phyloP scores from a whole-genome alignment of 306 rosid genomes.

The Arachis stenosperma region DNA sequence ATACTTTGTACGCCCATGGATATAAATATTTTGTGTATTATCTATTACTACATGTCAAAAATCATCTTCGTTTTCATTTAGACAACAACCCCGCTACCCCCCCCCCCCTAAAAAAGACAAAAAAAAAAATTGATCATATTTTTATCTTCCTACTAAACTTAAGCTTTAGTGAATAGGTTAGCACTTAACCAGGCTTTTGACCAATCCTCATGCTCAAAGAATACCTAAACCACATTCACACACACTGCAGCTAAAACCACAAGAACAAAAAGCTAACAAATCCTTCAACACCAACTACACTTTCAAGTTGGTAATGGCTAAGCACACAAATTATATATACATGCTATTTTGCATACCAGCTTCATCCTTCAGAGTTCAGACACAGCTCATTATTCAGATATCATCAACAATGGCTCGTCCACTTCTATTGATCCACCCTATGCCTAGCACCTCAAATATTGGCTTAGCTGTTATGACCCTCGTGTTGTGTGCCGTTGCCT shows the following conservation, averaged over 20 bases:
- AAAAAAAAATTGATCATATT: too few species aligned
- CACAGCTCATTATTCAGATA: conserved; percentile 33
- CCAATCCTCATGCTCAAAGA: conserved; percentile 33
- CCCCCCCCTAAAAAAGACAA: too few species aligned
- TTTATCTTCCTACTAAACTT: too few species aligned
- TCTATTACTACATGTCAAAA: too few species aligned
- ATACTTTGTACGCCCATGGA: too few species aligned
- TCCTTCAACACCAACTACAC: conserved; percentile 58
- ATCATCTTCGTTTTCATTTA: too few species aligned
- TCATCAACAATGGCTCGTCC: conserved; percentile 64
- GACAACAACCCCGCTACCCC: too few species aligned
- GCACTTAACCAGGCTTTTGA: background rate
- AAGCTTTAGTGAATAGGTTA: background rate
- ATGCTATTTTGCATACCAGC: conserved; percentile 31
- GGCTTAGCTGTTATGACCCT: conserved; percentile 55
- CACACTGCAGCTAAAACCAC: conserved; percentile 8
- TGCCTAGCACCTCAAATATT: conserved; percentile 47
- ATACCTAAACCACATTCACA: conserved; percentile 53
- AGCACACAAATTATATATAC: background rate
- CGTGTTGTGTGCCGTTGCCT: conserved; percentile 55
- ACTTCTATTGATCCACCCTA: conserved; percentile 38
- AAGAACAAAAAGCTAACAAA: conserved; percentile 44
- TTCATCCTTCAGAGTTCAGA: conserved; percentile 1
- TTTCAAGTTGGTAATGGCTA: conserved; percentile 25
- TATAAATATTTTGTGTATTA: too few species aligned